Conservation (phyloP, 192 early-diverging fungal species). For the Podila verticillata region DNA sequence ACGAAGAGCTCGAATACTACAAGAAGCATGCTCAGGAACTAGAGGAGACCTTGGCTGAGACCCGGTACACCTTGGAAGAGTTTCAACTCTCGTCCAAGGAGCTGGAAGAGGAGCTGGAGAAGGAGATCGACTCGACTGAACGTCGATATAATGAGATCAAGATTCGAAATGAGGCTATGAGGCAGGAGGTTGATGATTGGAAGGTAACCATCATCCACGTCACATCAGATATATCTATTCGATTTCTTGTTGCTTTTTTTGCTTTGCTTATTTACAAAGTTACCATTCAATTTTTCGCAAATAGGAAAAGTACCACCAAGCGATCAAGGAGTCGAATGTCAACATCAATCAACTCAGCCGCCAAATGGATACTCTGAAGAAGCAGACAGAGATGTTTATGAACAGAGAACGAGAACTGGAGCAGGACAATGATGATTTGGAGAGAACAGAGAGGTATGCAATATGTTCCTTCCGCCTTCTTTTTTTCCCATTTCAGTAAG, state of each 20-base stretch:
- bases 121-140: slow-evolving; percentile 77
- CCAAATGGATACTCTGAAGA: slow-evolving; percentile 76
- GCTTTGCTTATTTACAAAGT: no score
- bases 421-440: slow-evolving; percentile 82
- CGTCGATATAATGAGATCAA: slow-evolving; percentile 70
- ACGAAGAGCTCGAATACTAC: slow-evolving; percentile 78
- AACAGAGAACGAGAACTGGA: slow-evolving; percentile 79
- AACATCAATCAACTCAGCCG: slow-evolving; percentile 74
- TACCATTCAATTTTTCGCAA: not conserved
- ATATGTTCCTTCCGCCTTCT: not conserved
- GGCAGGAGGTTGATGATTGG: slow-evolving; percentile 76
- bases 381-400: slow-evolving; percentile 73
- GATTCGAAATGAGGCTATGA: slow-evolving; percentile 69
- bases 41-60: slow-evolving; percentile 64
- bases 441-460: slow-evolving; percentile 68
- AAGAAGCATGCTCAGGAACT: slow-evolving; percentile 58
- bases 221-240: not conserved
- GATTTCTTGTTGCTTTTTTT: not conserved
- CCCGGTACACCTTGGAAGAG: slow-evolving; percentile 68
- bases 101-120: slow-evolving; percentile 76
- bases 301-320: slow-evolving; percentile 69
- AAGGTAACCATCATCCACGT: slow-evolving; percentile 57
- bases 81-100: slow-evolving; percentile 74
- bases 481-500: not conserved
- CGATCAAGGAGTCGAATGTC: slow-evolving; percentile 74